Conservation (phyloP, 139 green algal genomes). For the Eudorina sp. region DNA sequence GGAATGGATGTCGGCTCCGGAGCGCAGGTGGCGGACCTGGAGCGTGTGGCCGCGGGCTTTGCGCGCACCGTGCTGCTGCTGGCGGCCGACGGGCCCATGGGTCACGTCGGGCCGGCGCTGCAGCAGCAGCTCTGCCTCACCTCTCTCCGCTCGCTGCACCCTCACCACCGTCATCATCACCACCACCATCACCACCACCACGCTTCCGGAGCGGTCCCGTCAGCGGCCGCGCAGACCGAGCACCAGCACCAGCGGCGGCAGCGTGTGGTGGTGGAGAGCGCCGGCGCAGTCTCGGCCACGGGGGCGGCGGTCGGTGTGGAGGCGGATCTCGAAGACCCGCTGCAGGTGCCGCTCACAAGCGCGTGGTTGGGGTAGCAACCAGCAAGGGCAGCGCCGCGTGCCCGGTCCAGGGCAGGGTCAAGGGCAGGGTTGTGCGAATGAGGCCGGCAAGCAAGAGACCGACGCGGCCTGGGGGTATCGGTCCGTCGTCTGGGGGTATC, state of each 20-base stretch:
- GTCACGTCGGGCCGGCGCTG: neutral
- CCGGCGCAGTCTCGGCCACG: neutral
- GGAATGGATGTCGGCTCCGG: too few species aligned
- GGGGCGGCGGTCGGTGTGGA: neutral
- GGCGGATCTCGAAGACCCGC: neutral
- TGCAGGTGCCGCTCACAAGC: too few species aligned
- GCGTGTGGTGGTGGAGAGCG: slow-evolving; percentile 36
- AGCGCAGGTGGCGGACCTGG: slow-evolving; percentile 33
- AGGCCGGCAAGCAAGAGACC: too few species aligned
- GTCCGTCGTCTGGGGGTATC: too few species aligned
- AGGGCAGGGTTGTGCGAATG: too few species aligned
- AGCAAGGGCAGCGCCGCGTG: too few species aligned
- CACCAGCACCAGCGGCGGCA: neutral
- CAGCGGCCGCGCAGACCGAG: neutral
- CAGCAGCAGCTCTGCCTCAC: slow-evolving; percentile 36
- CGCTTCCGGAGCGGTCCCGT: too few species aligned
- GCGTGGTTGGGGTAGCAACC: too few species aligned
- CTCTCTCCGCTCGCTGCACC: neutral
- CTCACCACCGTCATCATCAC: neutral
- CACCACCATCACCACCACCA: neutral
- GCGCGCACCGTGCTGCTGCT: slow-evolving; percentile 35
- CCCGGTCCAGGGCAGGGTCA: too few species aligned
- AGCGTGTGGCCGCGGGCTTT: slow-evolving; percentile 7
- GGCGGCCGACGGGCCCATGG: neutral
- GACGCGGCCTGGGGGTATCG: too few species aligned